A percentile compares a stretch with the other conserved stretches of the same genome.
These are phyloP conservation scores for Knufia petricola DNA, from an alignment of 2,329 filamentous ascomycete genomes.

Conservation along the genomic window DNA sequence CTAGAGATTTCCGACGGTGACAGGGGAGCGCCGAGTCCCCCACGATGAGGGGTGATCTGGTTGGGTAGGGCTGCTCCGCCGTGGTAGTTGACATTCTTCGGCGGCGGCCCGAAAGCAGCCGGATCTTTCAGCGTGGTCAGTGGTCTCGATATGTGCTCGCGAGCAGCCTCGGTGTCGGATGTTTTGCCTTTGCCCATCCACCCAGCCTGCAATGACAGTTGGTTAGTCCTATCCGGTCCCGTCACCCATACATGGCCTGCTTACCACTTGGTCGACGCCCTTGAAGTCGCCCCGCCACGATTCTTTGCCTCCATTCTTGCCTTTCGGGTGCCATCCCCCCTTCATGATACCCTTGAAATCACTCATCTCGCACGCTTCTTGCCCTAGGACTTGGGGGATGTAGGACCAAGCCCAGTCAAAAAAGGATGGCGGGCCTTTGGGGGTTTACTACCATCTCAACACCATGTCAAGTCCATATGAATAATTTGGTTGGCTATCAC, in stretches of 20 bases:
- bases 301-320: slow-evolving; percentile 43
- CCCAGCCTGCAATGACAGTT: slow-evolving; percentile 39
- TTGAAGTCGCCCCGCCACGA: slow-evolving; percentile 48
- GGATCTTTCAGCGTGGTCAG: slow-evolving; percentile 66
- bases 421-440: too few relatives aligned
- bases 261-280: slow-evolving; percentile 48
- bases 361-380: too few relatives aligned
- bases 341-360: slow-evolving; percentile 40
- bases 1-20: slow-evolving; percentile 30
- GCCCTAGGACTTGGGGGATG: too few relatives aligned
- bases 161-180: slow-evolving; percentile 28
- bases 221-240: slow-evolving; percentile 9
- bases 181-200: slow-evolving; percentile 49
- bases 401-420: too few relatives aligned
- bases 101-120: slow-evolving; percentile 67
- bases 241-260: slow-evolving; percentile 29
- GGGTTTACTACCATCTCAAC: too few relatives aligned
- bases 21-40: slow-evolving; percentile 36
- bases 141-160: slow-evolving; percentile 50
- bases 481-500: too few relatives aligned
- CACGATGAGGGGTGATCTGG: slow-evolving; percentile 35
- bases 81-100: slow-evolving; percentile 52
- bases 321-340: slow-evolving; percentile 46
- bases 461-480: too few relatives aligned
- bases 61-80: slow-evolving; percentile 36